Base-by-base conservation (phyloP, 1,139 yeast species). In the Blastobotrys serpentis region DNA sequence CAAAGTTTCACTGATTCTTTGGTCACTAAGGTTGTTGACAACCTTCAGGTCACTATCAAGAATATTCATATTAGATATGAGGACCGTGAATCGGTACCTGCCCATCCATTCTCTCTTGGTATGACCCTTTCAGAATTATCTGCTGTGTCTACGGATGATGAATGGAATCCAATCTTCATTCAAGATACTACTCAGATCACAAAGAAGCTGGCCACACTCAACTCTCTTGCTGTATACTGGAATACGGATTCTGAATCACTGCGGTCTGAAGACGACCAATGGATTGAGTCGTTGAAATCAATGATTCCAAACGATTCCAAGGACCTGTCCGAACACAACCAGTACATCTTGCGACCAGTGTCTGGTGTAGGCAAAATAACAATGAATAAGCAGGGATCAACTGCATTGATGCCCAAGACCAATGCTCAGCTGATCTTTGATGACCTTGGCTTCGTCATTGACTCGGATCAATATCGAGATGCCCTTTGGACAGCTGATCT, bases 1-100 rank as follows among this genome's bases (percentile, higher is more conserved):
- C 94, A 87, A 63, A 75, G 88, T 32, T 92, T 92, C 64, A 84
- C 96, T 2, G 96, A 90, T 58, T 83, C 92, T 39, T 73, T 94
- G 54, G 77, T 89, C 3, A 86, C 96, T 1, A 92, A 92, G 65
- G 84, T 92, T 56, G 84, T 92, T 34, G 98, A 94, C 66, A 94
- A 94, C 60, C 71, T 94, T 48, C 99, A 94, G 64, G 78, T 94
- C n/a, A 87, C 95, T 0, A 87, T 94, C 53, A 86, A 84, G 60
- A 88, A 88, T 61, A 92, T 94, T 52, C 98, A 94, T 66, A 68
- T 94, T 14, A 76, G 98, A 50, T 92, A 90, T 62, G 98, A 94
- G 63, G 98, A 94, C 67, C 77, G 74, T 43, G 56, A 56, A 3
- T 60, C 65, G 43, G 62, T 59, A n/a, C 75, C 79, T 8, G 66